Percentiles rank a stretch among this genome's conserved stretches.
phyloP scores from a whole-genome alignment of 805 yeast species.

The Ogataea degrootiae region DNA sequence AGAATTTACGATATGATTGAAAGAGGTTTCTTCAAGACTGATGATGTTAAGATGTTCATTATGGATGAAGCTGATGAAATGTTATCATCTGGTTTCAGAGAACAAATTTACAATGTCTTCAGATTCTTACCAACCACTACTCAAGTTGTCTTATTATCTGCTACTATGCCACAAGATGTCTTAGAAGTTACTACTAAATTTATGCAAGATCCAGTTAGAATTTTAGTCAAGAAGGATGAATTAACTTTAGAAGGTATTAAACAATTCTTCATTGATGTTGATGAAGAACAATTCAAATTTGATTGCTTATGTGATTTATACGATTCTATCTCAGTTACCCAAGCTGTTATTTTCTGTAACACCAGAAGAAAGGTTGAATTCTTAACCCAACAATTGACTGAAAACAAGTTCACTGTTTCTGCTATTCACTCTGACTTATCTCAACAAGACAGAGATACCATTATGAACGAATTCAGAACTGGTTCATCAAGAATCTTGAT shows the following conservation, averaged over 20 bases:
- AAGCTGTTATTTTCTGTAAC: constrained; percentile 97
- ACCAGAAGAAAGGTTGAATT: constrained; percentile 93
- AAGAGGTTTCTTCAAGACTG: constrained; percentile 68
- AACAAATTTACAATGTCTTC: constrained; percentile 91
- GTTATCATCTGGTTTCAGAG: constrained; percentile 88
- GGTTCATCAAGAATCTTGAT: constrained; percentile 92
- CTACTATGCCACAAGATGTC: constrained; percentile 90
- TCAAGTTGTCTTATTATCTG: constrained; percentile 92
- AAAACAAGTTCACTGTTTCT: constrained; percentile 83
- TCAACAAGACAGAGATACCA: constrained; percentile 89
- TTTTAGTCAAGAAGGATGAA: constrained; percentile 91
- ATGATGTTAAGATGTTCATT: constrained; percentile 79
- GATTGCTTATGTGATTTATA: constrained; percentile 92
- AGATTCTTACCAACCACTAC: constrained; percentile 75
- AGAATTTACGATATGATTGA: constrained; percentile 88
- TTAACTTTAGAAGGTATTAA: constrained; percentile 90
- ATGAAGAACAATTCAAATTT: constrained; percentile 89
- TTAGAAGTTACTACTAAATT: constrained; percentile 88
- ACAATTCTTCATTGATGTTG: constrained; percentile 87
- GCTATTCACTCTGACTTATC: constrained; percentile 97
- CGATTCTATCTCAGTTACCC: constrained; percentile 92
- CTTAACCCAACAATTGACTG: constrained; percentile 74
- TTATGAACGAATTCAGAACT: constrained; percentile 92
- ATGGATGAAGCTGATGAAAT: constrained; percentile 97
- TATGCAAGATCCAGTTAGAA: constrained; percentile 90